phyloP scores from a whole-genome alignment of 1,139 yeast species.

The Geotrichum reessii region DNA sequence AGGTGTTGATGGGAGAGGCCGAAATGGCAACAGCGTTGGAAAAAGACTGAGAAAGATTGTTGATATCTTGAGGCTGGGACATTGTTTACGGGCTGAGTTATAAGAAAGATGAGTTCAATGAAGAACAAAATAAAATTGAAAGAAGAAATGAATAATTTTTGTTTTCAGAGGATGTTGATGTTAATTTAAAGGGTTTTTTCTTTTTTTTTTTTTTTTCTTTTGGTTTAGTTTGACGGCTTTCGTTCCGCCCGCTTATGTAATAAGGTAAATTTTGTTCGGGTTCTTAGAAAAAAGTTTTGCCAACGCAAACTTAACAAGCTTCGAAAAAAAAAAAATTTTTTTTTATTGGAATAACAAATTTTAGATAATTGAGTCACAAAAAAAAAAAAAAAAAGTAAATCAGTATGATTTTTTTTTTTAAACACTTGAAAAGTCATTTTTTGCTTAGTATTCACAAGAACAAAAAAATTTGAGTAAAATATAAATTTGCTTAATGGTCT shows the following conservation, averaged over 20 bases:
- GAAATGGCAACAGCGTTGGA: constrained; percentile 47
- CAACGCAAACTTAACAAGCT: background rate
- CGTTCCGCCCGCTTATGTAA: background rate
- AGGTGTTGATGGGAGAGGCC: constrained; percentile 43
- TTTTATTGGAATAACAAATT: too few species aligned
- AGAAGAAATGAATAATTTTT: background rate
- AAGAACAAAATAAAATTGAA: background rate
- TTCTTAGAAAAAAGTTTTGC: background rate
- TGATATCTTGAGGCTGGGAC: constrained; percentile 68
- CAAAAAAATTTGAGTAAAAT: too few species aligned
- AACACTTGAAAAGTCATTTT: background rate
- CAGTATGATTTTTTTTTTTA: too few species aligned
- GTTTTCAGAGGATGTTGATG: background rate
- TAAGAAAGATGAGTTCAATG: background rate
- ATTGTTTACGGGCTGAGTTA: constrained; percentile 32
- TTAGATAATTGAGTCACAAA: background rate
- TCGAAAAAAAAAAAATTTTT: background rate
- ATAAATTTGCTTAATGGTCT: too few species aligned
- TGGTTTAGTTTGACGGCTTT: background rate
- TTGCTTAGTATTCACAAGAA: background rate
- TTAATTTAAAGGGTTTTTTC: background rate
- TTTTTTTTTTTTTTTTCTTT: too few species aligned
- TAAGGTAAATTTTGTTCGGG: background rate
- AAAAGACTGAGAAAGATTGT: constrained; percentile 48
- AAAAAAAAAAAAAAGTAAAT: background rate